Evolutionary conservation across 371 early-diverging fungal species (phyloP).

Genomic region (Mucor irregularis): DNA sequence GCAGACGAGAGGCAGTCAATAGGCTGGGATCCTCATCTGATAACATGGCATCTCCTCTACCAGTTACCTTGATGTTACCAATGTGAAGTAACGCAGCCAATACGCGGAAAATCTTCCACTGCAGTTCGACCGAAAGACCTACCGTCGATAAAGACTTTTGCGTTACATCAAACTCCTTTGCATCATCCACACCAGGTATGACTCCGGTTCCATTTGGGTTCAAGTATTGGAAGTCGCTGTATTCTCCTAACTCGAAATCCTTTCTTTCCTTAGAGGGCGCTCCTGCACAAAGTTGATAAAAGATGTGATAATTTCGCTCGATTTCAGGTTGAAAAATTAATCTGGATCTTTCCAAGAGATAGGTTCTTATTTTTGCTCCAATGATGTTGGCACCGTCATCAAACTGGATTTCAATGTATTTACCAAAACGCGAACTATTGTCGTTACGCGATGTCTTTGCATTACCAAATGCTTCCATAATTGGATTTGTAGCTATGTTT

Average conservation of each 20-base stretch:
- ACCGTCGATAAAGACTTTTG: constrained; percentile 83
- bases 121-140: constrained; percentile 80
- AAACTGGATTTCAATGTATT: constrained; percentile 96
- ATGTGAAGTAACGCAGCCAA: constrained; percentile 90
- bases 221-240: constrained; percentile 80
- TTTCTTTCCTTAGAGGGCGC: constrained; percentile 81
- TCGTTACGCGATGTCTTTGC: constrained; percentile 99
- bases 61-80: constrained; percentile 86
- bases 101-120: constrained; percentile 88
- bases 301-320: constrained; percentile 99
- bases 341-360: constrained; percentile 96
- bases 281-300: constrained; percentile 96
- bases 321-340: constrained; percentile 89
- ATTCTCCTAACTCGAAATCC: constrained; percentile 73
- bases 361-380: constrained; percentile 96
- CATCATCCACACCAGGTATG: constrained; percentile 89
- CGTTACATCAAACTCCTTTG: constrained; percentile 86
- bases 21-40: constrained; percentile 73
- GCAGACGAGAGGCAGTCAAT: constrained; percentile 61
- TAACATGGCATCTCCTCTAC: constrained; percentile 63
- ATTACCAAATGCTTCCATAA: constrained; percentile 99
- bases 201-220: constrained; percentile 81
- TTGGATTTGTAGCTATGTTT: constrained; percentile 88
- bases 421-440: constrained; percentile 98
- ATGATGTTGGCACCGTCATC: constrained; percentile 81